These are phyloP conservation scores for Aspergillus hancockii DNA, from an alignment of 495 filamentous ascomycete genomes.

Conservation along the genomic window DNA sequence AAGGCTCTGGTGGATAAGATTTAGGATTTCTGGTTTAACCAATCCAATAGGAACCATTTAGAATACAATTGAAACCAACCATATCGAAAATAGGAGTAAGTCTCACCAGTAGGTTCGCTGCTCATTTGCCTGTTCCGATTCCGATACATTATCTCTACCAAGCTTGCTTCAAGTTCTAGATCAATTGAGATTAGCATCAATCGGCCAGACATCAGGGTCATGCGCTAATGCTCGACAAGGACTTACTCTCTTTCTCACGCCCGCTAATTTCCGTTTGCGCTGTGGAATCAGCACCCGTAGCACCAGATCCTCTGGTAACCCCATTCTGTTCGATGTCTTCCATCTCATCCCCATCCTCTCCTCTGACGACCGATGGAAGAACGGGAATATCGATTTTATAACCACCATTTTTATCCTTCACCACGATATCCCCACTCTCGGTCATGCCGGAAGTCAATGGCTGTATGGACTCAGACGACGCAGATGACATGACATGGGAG, in stretches of 20 bases:
- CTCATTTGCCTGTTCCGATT: constrained; percentile 61
- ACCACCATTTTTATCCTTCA: constrained; percentile 72
- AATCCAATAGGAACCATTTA: constrained; percentile 19
- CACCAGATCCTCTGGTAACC: constrained; percentile 24
- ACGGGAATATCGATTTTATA: constrained; percentile 71
- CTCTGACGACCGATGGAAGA: constrained; percentile 46
- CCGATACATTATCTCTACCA: constrained; percentile 56
- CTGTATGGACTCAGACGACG: constrained; percentile 39
- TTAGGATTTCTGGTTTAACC: constrained; percentile 62
- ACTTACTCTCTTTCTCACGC: constrained; percentile 51
- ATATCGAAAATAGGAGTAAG: neutral
- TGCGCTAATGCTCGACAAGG: neutral
- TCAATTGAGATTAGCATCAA: constrained; percentile 6
- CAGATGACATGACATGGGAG: constrained; percentile 35
- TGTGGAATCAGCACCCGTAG: constrained; percentile 15
- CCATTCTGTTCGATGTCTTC: constrained; percentile 35
- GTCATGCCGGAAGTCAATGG: constrained; percentile 35
- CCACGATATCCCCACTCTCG: constrained; percentile 69
- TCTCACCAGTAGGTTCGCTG: constrained; percentile 68
- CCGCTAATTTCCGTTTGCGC: constrained; percentile 34
- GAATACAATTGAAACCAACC: neutral
- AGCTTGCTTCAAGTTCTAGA: constrained; percentile 48
- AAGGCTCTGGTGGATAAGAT: constrained; percentile 69
- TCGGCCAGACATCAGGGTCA: neutral
- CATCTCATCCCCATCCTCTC: constrained; percentile 57